Percentiles rank a stretch among this genome's conserved stretches.
phyloP scores from a whole-genome alignment of 202 grass and related monocot genomes.

The Musa balbisiana region DNA sequence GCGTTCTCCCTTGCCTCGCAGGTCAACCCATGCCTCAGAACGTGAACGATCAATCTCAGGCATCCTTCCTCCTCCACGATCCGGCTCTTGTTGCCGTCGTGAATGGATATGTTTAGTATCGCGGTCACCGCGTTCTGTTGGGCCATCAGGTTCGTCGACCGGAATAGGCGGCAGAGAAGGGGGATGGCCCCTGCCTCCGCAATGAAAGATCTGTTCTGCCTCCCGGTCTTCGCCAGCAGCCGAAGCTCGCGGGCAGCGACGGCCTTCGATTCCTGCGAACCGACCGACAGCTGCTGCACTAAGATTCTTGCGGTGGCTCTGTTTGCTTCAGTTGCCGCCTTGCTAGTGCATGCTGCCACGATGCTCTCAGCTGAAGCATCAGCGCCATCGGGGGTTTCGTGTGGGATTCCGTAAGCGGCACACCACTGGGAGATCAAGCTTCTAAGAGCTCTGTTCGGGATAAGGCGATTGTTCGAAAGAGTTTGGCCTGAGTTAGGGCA shows the following conservation, averaged over 20 bases:
- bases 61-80: slow-evolving; percentile 82
- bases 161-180: slow-evolving; percentile 46
- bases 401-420: slow-evolving; percentile 48
- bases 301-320: slow-evolving; percentile 62
- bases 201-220: slow-evolving; percentile 67
- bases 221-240: slow-evolving; percentile 80
- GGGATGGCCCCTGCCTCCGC: slow-evolving; percentile 68
- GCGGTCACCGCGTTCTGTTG: slow-evolving; percentile 92
- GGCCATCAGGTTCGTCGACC: slow-evolving; percentile 39
- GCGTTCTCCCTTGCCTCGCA: slow-evolving; percentile 82
- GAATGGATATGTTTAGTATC: slow-evolving; percentile 71
- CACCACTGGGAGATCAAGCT: slow-evolving; percentile 91
- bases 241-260: slow-evolving; percentile 60
- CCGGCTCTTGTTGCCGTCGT: slow-evolving; percentile 56
- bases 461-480: slow-evolving; percentile 45
- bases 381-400: slow-evolving; percentile 47
- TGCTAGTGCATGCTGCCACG: slow-evolving; percentile 44
- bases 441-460: slow-evolving; percentile 50
- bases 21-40: slow-evolving; percentile 71
- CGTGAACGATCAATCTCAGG: slow-evolving; percentile 51
- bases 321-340: slow-evolving; percentile 53
- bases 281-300: slow-evolving; percentile 38
- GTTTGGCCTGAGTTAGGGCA: slow-evolving; percentile 75
- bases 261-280: slow-evolving; percentile 42
- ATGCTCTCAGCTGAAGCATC: slow-evolving; percentile 52